A percentile compares a stretch with the other conserved stretches of the same genome.
These are phyloP conservation scores for Perilla frutescens DNA, from an alignment of 257 asterid species.

Conservation along the genomic window DNA sequence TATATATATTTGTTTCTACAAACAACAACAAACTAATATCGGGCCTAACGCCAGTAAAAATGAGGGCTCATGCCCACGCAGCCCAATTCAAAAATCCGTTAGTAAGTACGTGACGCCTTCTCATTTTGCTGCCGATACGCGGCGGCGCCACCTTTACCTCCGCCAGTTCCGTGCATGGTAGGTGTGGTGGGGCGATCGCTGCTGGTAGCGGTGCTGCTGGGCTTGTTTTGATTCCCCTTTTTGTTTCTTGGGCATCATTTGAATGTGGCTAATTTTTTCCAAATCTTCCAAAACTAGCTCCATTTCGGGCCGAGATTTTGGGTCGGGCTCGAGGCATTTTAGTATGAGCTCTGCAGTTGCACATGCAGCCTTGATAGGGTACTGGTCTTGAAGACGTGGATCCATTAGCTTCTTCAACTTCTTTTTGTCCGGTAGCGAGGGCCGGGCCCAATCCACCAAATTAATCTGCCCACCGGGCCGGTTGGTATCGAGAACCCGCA, in stretches of 20 bases:
- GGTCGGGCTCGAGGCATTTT: constrained; percentile 73
- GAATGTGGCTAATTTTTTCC: constrained; percentile 43
- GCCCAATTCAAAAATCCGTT: constrained; percentile 16
- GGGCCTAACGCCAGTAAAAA: constrained; percentile 17
- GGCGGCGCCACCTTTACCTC: constrained; percentile 29
- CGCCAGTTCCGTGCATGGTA: constrained; percentile 38
- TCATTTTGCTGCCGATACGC: constrained; percentile 17
- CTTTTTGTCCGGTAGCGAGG: constrained; percentile 60
- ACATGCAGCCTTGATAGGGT: constrained; percentile 58
- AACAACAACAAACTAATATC: background rate
- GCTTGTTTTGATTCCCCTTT: constrained; percentile 28
- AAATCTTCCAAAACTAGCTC: constrained; percentile 49
- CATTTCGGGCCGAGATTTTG: constrained; percentile 72
- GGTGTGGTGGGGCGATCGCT: constrained; percentile 38
- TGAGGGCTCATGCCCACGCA: too few relatives aligned
- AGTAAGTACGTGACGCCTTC: constrained; percentile 34
- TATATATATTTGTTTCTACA: background rate
- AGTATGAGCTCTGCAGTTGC: constrained; percentile 50
- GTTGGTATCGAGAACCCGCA: constrained; percentile 59
- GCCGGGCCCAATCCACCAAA: constrained; percentile 83
- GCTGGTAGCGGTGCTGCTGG: constrained; percentile 4
- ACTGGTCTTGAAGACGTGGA: constrained; percentile 62
- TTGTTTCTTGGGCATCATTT: constrained; percentile 36
- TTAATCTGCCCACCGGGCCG: constrained; percentile 62
- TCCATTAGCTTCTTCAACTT: constrained; percentile 70